Conservation (phyloP, 1,284 basidiomycete species). For the Phellopilus nigrolimitatus region DNA sequence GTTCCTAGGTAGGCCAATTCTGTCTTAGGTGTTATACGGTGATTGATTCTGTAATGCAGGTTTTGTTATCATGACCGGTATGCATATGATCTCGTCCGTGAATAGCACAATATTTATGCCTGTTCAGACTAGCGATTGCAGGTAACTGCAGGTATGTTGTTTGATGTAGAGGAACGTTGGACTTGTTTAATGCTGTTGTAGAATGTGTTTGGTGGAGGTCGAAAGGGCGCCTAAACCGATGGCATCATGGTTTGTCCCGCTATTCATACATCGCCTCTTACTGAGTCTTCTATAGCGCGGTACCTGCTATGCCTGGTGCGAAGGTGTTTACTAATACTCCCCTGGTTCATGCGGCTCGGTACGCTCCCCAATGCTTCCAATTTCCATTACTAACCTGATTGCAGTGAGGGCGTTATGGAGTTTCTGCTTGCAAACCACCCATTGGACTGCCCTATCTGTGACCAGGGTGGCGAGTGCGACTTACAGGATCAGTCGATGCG, state of each 20-base stretch:
- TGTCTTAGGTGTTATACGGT: constrained; percentile 3
- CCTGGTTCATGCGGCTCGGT: constrained; percentile 92
- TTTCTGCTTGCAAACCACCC: constrained; percentile 97
- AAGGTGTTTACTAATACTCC: constrained; percentile 97
- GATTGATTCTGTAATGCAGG: constrained; percentile 36
- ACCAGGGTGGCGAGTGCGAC: constrained; percentile 98
- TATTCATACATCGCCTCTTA: not conserved
- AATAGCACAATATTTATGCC: constrained; percentile 21
- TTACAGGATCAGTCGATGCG: constrained; percentile 99
- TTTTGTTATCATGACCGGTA: constrained; percentile 93
- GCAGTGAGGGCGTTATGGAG: constrained; percentile 96
- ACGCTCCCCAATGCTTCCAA: constrained; percentile 23
- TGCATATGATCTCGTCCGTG: constrained; percentile 26
- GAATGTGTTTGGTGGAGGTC: constrained; percentile 98
- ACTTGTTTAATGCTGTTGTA: constrained; percentile 25
- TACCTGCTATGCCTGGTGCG: constrained; percentile 96
- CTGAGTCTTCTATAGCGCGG: constrained; percentile 55
- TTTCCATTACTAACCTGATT: constrained; percentile 21
- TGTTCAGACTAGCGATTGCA: constrained; percentile 76
- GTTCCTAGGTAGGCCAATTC: constrained; percentile 61
- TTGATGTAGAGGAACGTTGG: not conserved
- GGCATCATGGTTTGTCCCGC: constrained; percentile 65
- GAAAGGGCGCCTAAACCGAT: constrained; percentile 94
- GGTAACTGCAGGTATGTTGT: constrained; percentile 85
- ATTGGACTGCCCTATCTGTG: constrained; percentile 97